Evolutionary conservation across 1,284 basidiomycete species (phyloP).

Genomic region (Pholiota adiposa): DNA sequence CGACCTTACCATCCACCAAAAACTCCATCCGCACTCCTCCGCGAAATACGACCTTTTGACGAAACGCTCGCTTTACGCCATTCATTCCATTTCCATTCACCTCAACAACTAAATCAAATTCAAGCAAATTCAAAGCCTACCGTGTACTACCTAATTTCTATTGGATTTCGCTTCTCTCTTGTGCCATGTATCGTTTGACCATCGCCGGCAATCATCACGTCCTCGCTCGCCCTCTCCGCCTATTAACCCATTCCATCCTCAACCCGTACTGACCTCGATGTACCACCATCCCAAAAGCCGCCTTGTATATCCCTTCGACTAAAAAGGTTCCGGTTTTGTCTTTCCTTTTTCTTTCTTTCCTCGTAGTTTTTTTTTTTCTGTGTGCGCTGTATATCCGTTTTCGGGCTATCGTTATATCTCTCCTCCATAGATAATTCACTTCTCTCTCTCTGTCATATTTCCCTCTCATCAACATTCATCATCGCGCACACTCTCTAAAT

Average conservation of each 20-base stretch:
- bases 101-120: background rate
- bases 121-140: background rate
- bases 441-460: background rate
- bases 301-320: background rate
- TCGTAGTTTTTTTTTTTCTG: background rate
- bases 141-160: background rate
- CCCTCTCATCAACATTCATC: background rate
- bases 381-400: conserved; percentile 3
- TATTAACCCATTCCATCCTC: background rate
- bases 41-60: background rate
- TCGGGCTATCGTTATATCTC: conserved; percentile 1
- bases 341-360: background rate
- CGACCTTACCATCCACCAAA: background rate
- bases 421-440: too few relatives aligned
- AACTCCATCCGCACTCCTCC: background rate
- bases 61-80: background rate
- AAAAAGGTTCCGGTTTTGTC: background rate
- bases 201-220: background rate
- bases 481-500: background rate
- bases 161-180: background rate
- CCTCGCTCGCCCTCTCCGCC: background rate
- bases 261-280: background rate
- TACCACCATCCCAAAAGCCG: background rate
- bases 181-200: background rate
- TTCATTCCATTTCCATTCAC: background rate